These are phyloP conservation scores for Leccinum subgranulosum DNA, from an alignment of 768 basidiomycete species.

Conservation along the genomic window DNA sequence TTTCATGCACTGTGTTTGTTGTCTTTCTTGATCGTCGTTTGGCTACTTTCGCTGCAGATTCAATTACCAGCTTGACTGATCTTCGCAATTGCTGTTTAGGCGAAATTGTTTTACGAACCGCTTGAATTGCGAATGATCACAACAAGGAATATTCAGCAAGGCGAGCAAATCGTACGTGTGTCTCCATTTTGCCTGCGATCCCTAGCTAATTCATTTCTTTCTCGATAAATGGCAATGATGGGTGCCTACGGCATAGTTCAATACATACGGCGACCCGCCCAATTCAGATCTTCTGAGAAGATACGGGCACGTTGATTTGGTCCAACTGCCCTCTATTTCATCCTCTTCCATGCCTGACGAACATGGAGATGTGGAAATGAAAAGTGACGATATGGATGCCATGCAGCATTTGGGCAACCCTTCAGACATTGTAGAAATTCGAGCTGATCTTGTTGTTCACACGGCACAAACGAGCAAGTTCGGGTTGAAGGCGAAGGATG, in stretches of 20 bases:
- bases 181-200: not conserved
- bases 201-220: no score
- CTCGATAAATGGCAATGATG: not conserved
- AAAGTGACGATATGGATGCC: conserved; percentile 17
- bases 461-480: conserved; percentile 24
- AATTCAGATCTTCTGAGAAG: conserved; percentile 92
- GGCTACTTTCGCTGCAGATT: not conserved
- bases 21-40: not conserved
- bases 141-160: conserved; percentile 67
- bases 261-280: conserved; percentile 92
- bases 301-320: conserved; percentile 87
- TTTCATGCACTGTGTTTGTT: not conserved
- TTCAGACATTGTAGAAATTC: conserved; percentile 74
- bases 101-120: conserved; percentile 80
- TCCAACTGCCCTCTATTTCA: conserved; percentile 47
- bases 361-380: conserved; percentile 12
- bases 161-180: conserved; percentile 80
- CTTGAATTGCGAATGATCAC: conserved; percentile 73
- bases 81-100: conserved; percentile 41
- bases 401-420: conserved; percentile 56
- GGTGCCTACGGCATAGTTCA: conserved; percentile 60
- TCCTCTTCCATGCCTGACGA: not conserved
- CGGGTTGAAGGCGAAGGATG: conserved; percentile 12
- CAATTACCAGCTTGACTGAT: not conserved
- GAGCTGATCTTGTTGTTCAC: conserved; percentile 63